These are phyloP conservation scores for Euclidium syriacum DNA, from an alignment of 345 rosid species.

Conservation along the genomic window DNA sequence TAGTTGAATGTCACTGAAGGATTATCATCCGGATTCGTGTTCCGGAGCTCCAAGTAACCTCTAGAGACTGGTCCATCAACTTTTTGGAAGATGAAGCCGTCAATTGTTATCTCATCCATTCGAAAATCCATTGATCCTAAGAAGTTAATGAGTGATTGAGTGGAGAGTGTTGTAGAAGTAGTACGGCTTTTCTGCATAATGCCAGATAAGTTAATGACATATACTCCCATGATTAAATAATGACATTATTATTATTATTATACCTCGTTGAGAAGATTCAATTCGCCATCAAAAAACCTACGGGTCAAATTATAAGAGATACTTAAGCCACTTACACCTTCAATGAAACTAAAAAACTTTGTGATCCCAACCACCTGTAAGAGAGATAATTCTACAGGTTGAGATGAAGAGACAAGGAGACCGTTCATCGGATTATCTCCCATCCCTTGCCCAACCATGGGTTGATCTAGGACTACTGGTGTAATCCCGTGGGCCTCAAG, in stretches of 20 bases:
- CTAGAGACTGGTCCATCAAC: slow-evolving; percentile 41
- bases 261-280: slow-evolving; percentile 33
- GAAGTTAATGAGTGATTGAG: no score
- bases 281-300: slow-evolving; percentile 10
- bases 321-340: slow-evolving; percentile 38
- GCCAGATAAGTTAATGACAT: no score
- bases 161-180: no score
- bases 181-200: no score
- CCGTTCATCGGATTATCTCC: slow-evolving; percentile 59
- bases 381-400: slow-evolving; percentile 45
- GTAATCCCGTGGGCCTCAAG: slow-evolving; percentile 34
- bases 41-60: slow-evolving; percentile 44
- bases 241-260: no score
- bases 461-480: slow-evolving; percentile 33
- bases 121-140: no score
- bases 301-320: slow-evolving; percentile 31
- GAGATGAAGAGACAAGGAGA: slow-evolving; percentile 42
- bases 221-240: no score
- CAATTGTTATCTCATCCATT: no score
- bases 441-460: slow-evolving; percentile 63
- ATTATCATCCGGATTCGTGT: slow-evolving; percentile 33
- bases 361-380: slow-evolving; percentile 51
- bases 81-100: slow-evolving; percentile 42
- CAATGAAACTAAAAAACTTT: slow-evolving; percentile 37
- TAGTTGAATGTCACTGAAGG: slow-evolving; percentile 55